Evolutionary conservation across 768 basidiomycete genomes (phyloP), one percentile per base, ranked within the genome.

Genomic region (Paxillus ammoniavirescens): DNA sequence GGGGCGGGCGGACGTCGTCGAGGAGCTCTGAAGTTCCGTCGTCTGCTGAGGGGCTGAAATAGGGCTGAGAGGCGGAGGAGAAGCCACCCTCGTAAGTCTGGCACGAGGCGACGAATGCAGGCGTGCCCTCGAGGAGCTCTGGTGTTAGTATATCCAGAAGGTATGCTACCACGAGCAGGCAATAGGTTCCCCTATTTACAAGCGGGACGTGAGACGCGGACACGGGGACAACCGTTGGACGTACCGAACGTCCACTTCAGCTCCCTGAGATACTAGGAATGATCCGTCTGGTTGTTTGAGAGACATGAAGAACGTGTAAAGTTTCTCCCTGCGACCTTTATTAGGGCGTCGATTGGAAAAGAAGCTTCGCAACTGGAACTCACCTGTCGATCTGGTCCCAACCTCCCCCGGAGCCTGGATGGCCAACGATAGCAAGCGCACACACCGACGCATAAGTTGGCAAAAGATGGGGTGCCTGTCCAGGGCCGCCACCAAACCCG

Each of bases 81-180:
- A 99, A 95, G 0, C 97, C 96, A 33, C 97, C 97, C 71, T 99
- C 97, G 73, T 96, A 98, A 0, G 95, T 98, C 68, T 98, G 97
- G 66, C 93, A 97, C 4, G 87, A 87, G 0, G 86, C 84, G 49
- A 99, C 76, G 74, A 94, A 98, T 7, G 75, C 81, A 1, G 89
- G 80, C 0, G 87, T 89, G 5, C 87, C 86, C 26, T 75, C 72
- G 4, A 94, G 77, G 38, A 99, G 85, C 53, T 91, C 93, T 0
- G 94, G 93, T 0, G 96, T 98, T 43, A 98, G 72, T 15, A 99
- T 71, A 60, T 97, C 83, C 41, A 98, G 79, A 21, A 99, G 75
- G 2, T 85, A 82, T 0, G 95, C 93, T 2, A 86, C 82, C 2
- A 86, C 85, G 12, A 99, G 80, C 1, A 98, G 82, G 66, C 96